These are phyloP conservation scores for Calocybe gangraenosa DNA, from an alignment of 768 basidiomycete genomes.

Conservation along the genomic window DNA sequence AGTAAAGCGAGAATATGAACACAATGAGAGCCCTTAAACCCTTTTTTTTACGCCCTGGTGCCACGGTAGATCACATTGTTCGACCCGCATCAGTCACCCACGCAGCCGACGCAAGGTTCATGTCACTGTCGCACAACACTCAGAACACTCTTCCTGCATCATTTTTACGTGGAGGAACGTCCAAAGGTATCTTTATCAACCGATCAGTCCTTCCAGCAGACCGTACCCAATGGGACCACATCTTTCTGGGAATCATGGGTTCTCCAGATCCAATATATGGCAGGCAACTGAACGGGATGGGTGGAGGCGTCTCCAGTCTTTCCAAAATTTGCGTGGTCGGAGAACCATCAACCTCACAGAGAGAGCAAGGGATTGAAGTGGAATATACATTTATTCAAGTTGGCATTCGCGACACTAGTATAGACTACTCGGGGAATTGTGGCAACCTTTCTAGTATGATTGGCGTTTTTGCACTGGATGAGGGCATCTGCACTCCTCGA, in stretches of 20 bases:
- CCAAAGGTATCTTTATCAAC: slow-evolving; percentile 70
- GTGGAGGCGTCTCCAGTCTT: slow-evolving; percentile 70
- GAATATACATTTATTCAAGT: slow-evolving; percentile 73
- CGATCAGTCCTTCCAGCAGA: slow-evolving; percentile 48
- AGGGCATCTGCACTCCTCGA: slow-evolving; percentile 42
- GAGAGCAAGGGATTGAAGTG: slow-evolving; percentile 44
- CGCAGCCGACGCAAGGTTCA: neutral
- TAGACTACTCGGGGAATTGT: slow-evolving; percentile 75
- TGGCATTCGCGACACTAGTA: slow-evolving; percentile 50
- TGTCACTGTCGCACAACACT: slow-evolving; percentile 4
- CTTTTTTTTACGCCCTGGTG: neutral
- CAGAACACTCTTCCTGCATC: slow-evolving; percentile 42
- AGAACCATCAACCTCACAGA: slow-evolving; percentile 37
- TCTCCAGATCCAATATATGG: slow-evolving; percentile 68
- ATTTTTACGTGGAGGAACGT: slow-evolving; percentile 72
- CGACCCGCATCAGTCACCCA: neutral
- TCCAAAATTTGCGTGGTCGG: slow-evolving; percentile 73
- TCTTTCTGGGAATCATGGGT: slow-evolving; percentile 77
- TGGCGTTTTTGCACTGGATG: slow-evolving; percentile 69
- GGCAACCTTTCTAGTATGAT: slow-evolving; percentile 73
- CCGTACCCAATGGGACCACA: slow-evolving; percentile 47
- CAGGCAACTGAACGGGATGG: slow-evolving; percentile 78
- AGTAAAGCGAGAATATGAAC: neutral
- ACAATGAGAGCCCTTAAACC: neutral
- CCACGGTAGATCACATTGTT: neutral